These are phyloP conservation scores for Yamadazyma sp. DNA, from an alignment of 805 yeast species.

Conservation along the genomic window DNA sequence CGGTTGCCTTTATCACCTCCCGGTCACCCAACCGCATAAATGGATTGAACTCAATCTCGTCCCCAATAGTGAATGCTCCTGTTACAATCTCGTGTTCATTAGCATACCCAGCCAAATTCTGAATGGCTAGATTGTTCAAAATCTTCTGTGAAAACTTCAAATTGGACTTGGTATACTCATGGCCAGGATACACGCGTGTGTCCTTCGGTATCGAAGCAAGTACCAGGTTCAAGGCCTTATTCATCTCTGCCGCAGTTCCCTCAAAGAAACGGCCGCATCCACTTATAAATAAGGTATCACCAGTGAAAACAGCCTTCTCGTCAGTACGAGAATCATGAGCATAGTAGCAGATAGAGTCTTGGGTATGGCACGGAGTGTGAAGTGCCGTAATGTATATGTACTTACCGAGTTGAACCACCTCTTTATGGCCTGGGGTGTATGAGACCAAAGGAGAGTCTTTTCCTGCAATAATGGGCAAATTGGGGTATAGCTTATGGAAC, in stretches of 20 bases:
- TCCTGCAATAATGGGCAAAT: slow-evolving; percentile 78
- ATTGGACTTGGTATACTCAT: slow-evolving; percentile 88
- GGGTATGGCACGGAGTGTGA: slow-evolving; percentile 98
- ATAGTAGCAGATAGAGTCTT: slow-evolving; percentile 89
- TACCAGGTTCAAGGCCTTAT: slow-evolving; percentile 56
- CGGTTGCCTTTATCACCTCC: slow-evolving; percentile 57
- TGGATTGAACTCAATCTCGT: slow-evolving; percentile 83
- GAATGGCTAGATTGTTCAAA: slow-evolving; percentile 54
- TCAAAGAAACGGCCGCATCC: slow-evolving; percentile 98
- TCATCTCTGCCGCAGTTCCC: slow-evolving; percentile 84
- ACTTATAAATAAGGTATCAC: slow-evolving; percentile 90
- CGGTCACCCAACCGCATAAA: slow-evolving; percentile 79
- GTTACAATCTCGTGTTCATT: slow-evolving; percentile 68
- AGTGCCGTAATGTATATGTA: slow-evolving; percentile 69
- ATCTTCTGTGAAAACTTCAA: slow-evolving; percentile 73
- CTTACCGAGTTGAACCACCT: slow-evolving; percentile 61
- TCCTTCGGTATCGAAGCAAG: slow-evolving; percentile 64
- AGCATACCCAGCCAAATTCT: slow-evolving; percentile 51
- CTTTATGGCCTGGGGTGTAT: slow-evolving; percentile 65
- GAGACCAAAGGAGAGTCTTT: slow-evolving; percentile 73
- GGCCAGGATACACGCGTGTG: slow-evolving; percentile 88
- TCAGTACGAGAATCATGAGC: slow-evolving; percentile 62
- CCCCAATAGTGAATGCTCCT: slow-evolving; percentile 80
- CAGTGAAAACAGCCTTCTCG: slow-evolving; percentile 82
- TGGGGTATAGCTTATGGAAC: slow-evolving; percentile 41